Evolutionary conservation across 306 rosid species (phyloP).

Genomic region (Coriaria nepalensis): DNA sequence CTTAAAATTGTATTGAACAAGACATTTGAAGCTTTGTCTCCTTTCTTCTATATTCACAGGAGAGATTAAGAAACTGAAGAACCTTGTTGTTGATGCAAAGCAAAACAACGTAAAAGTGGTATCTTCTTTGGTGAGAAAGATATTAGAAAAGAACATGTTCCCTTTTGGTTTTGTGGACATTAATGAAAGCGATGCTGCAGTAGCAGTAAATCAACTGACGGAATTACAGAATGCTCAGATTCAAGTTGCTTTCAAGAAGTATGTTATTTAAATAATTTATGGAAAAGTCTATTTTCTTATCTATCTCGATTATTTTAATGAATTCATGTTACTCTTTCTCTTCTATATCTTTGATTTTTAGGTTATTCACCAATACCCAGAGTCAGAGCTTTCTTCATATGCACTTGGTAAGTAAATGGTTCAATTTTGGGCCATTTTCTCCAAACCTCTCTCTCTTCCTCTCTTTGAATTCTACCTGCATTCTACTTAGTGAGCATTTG

Average conservation of each 20-base stretch:
- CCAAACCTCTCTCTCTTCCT: no score
- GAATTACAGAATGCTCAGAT: slow-evolving; percentile 60
- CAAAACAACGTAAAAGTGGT: slow-evolving; percentile 29
- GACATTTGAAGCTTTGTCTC: neutral
- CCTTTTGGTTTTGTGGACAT: slow-evolving; percentile 67
- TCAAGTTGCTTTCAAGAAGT: slow-evolving; percentile 48
- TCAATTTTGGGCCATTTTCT: slow-evolving; percentile 1
- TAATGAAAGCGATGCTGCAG: slow-evolving; percentile 35
- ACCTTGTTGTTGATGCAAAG: slow-evolving; percentile 47
- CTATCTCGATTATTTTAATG: no score
- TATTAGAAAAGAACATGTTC: slow-evolving; percentile 61
- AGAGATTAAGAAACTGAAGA: slow-evolving; percentile 53
- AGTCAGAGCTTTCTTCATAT: slow-evolving; percentile 41
- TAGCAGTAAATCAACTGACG: slow-evolving; percentile 58
- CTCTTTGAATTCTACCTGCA: no score
- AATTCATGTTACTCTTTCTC: neutral
- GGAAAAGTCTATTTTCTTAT: no score
- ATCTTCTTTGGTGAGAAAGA: slow-evolving; percentile 42
- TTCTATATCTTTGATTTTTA: slow-evolving; percentile 19
- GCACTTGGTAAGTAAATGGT: slow-evolving; percentile 54
- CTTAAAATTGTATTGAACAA: no score
- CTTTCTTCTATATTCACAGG: slow-evolving; percentile 25
- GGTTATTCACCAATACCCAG: slow-evolving; percentile 38
- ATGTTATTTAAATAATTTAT: slow-evolving; percentile 5
- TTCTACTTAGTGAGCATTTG: no score